A percentile compares a stretch with the other conserved stretches of the same genome.
Evolutionary conservation across 2,329 filamentous ascomycete genomes (phyloP).

Genomic region (Blastomyces gilchristii): DNA sequence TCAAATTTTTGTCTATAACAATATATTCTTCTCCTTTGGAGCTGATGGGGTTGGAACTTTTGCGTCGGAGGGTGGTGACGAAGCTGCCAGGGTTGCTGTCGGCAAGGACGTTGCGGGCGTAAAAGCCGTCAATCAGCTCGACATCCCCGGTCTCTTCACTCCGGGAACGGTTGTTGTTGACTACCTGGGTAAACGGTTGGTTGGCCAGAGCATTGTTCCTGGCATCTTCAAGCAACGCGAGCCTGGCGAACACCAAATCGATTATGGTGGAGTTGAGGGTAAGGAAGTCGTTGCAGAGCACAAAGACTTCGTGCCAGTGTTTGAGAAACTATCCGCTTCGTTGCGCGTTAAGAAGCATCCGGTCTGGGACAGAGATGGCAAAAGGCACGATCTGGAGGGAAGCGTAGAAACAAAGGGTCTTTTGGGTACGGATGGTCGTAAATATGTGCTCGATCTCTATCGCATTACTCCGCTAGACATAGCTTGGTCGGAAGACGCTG

Average conservation of each 20-base stretch:
- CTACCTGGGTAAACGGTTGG: slow-evolving; percentile 92
- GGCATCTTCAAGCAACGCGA: slow-evolving; percentile 99
- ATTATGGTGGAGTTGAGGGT: slow-evolving; percentile 95
- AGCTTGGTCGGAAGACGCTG: slow-evolving; percentile 72
- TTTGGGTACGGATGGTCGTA: slow-evolving; percentile 90
- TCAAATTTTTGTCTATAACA: slow-evolving; percentile 99
- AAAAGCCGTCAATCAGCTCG: slow-evolving; percentile 89
- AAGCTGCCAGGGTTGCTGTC: slow-evolving; percentile 88
- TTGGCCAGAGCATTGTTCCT: slow-evolving; percentile 94
- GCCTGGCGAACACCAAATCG: slow-evolving; percentile 94
- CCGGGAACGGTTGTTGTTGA: slow-evolving; percentile 94
- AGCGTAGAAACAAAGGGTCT: slow-evolving; percentile 97
- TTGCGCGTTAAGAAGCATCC: slow-evolving; percentile 87
- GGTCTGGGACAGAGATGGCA: slow-evolving; percentile 94
- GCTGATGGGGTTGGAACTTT: slow-evolving; percentile 97
- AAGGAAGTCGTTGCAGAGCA: slow-evolving; percentile 91
- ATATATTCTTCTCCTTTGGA: slow-evolving; percentile 98
- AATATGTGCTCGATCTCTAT: slow-evolving; percentile 96
- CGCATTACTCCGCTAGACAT: slow-evolving; percentile 88
- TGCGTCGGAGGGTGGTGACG: slow-evolving; percentile 88
- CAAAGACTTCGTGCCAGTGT: slow-evolving; percentile 70
- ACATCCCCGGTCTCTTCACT: slow-evolving; percentile 88
- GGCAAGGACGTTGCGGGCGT: slow-evolving; percentile 95
- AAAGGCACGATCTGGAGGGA: slow-evolving; percentile 81
- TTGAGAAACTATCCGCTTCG: slow-evolving; percentile 82